A percentile compares a stretch with the other conserved stretches of the same genome.
These are phyloP conservation scores for Magnusiomyces tetraspermus DNA, from an alignment of 1,139 yeast species.

Conservation along the genomic window DNA sequence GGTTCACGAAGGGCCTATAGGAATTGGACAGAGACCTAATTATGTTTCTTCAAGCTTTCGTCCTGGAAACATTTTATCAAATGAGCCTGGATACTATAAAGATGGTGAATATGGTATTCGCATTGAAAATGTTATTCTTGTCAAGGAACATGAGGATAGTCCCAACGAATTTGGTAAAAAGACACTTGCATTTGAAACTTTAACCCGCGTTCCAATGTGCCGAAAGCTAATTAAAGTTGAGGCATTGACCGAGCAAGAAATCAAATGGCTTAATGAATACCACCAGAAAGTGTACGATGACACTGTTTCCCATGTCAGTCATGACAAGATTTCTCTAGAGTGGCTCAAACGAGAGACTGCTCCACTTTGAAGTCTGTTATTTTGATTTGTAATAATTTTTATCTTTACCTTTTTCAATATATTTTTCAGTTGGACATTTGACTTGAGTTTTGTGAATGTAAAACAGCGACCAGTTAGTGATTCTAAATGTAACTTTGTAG, in stretches of 20 bases:
- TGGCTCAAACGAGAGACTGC: constrained; percentile 13
- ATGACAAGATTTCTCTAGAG: constrained; percentile 34
- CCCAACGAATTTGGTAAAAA: constrained; percentile 41
- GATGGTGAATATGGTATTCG: constrained; percentile 91
- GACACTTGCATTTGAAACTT: constrained; percentile 70
- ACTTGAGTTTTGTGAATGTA: too few species aligned
- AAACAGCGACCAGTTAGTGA: too few species aligned
- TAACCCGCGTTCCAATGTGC: constrained; percentile 84
- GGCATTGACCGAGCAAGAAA: constrained; percentile 56
- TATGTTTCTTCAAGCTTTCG: constrained; percentile 36
- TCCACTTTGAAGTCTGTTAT: not conserved
- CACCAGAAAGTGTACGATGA: constrained; percentile 54
- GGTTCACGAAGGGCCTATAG: constrained; percentile 96
- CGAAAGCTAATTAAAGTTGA: constrained; percentile 50
- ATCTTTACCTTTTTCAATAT: constrained; percentile 6
- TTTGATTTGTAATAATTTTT: not conserved
- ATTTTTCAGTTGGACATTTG: too few species aligned
- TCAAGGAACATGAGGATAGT: constrained; percentile 40
- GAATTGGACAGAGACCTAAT: constrained; percentile 58
- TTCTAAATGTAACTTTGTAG: too few species aligned
- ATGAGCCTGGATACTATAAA: constrained; percentile 94
- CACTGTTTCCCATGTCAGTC: constrained; percentile 41
- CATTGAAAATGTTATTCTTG: constrained; percentile 71
- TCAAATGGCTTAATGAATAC: constrained; percentile 56
- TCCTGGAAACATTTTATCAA: constrained; percentile 73